Evolutionary conservation across 495 filamentous ascomycete species (phyloP).

Genomic region (Cairneyella variabilis): DNA sequence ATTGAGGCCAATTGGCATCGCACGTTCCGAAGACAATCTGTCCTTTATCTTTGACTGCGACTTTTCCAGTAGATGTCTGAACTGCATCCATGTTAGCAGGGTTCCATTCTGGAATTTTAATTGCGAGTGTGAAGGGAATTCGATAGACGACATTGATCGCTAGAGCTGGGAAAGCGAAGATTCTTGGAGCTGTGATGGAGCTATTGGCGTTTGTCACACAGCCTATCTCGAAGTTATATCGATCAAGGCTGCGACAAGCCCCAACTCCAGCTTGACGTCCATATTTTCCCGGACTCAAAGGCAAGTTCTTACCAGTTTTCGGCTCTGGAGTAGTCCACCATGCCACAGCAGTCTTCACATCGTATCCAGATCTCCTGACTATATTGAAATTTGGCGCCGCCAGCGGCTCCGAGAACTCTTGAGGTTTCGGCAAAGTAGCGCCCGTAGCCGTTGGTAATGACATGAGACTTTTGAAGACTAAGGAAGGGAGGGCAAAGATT

Average conservation of each 20-base stretch:
- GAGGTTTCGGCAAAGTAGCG: not conserved
- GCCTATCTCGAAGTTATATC: not conserved
- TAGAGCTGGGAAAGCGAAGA: not conserved
- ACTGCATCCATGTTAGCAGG: too few species aligned
- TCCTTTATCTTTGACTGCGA: too few species aligned
- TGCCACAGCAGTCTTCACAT: not conserved
- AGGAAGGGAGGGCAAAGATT: not conserved
- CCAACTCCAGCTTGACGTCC: not conserved
- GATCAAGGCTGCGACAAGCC: too few species aligned
- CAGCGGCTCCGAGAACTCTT: not conserved
- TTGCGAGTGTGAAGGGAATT: not conserved
- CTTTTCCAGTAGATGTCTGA: too few species aligned
- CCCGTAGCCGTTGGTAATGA: not conserved
- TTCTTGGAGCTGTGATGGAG: not conserved
- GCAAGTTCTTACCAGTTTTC: not conserved
- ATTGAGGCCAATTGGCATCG: too few species aligned
- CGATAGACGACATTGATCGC: not conserved
- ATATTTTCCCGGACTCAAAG: not conserved
- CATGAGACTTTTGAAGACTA: not conserved
- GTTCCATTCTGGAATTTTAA: not conserved
- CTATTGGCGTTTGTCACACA: not conserved
- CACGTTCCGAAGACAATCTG: too few species aligned
- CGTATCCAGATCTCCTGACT: not conserved
- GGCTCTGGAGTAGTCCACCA: not conserved
- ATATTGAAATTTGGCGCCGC: not conserved